A percentile compares a stretch with the other conserved stretches of the same genome.
phyloP scores from a whole-genome alignment of 1,284 basidiomycete species.

The Trichosporon asahii region DNA sequence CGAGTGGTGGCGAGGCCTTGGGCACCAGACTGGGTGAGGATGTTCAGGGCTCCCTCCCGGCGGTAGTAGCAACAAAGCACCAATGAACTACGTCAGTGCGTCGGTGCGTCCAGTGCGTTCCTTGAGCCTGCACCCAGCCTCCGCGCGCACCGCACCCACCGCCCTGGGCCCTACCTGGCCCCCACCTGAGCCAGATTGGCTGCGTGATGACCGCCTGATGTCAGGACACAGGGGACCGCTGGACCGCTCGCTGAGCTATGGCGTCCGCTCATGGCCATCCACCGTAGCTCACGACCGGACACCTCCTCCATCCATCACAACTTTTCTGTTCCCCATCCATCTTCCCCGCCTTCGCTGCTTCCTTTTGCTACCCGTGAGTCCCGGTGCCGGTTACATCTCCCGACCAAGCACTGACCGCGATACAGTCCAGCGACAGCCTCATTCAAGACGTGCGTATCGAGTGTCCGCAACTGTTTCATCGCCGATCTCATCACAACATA shows the following conservation, averaged over 20 bases:
- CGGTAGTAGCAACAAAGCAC: neutral
- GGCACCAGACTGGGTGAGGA: neutral
- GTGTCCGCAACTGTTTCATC: neutral
- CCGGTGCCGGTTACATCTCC: neutral
- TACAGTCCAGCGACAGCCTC: neutral
- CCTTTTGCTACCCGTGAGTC: neutral
- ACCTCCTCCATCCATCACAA: neutral
- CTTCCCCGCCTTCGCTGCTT: neutral
- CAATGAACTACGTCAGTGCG: slow-evolving; percentile 10
- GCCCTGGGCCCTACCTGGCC: neutral
- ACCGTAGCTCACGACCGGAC: neutral
- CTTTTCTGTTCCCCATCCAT: neutral
- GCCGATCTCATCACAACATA: neutral
- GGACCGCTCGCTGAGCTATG: neutral
- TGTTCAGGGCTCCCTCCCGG: neutral
- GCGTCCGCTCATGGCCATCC: neutral
- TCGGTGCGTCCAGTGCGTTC: slow-evolving; percentile 2
- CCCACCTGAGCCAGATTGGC: neutral
- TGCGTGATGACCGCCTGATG: neutral
- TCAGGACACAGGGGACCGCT: slow-evolving; percentile 1
- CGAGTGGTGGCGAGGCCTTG: neutral
- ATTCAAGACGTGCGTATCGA: neutral
- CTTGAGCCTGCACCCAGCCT: neutral
- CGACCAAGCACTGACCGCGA: neutral
- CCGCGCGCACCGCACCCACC: neutral